A percentile compares a stretch with the other conserved stretches of the same genome.
phyloP scores from a whole-genome alignment of 2,329 filamentous ascomycete species.

The Monilinia aucupariae region DNA sequence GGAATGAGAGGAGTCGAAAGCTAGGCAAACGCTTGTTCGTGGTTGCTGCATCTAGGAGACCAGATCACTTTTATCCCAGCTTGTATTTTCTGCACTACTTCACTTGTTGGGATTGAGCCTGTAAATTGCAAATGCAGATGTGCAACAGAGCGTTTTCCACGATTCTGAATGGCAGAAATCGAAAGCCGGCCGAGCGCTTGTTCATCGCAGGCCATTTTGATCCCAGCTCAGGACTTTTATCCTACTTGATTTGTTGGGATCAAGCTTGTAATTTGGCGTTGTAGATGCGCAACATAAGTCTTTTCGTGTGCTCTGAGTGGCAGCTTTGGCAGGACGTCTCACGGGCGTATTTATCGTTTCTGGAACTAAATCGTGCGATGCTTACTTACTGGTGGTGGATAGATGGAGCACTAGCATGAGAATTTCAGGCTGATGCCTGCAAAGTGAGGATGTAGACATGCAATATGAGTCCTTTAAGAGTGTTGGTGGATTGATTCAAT shows the following conservation, averaged over 20 bases:
- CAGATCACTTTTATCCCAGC: neutral
- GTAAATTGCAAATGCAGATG: neutral
- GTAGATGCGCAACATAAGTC: neutral
- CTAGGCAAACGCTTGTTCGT: neutral
- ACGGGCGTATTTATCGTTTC: too few species aligned
- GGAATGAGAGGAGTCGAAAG: neutral
- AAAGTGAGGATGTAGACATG: neutral
- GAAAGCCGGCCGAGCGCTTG: too few species aligned
- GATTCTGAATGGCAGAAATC: neutral
- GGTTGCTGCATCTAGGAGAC: neutral
- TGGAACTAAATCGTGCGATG: too few species aligned
- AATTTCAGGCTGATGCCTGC: neutral
- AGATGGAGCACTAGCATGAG: too few species aligned
- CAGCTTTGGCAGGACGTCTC: too few species aligned
- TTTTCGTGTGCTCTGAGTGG: too few species aligned
- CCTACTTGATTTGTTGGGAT: neutral
- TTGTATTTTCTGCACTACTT: neutral
- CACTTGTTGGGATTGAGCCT: neutral
- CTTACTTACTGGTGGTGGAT: too few species aligned
- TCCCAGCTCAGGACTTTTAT: accelerated
- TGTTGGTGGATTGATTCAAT: neutral
- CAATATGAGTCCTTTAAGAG: neutral
- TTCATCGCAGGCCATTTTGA: neutral
- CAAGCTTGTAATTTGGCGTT: neutral
- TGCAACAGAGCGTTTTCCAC: neutral